A percentile compares a stretch with the other conserved stretches of the same genome.
Evolutionary conservation across 208 protist species (phyloP).

Genomic region (Trypanosoma rangeli): DNA sequence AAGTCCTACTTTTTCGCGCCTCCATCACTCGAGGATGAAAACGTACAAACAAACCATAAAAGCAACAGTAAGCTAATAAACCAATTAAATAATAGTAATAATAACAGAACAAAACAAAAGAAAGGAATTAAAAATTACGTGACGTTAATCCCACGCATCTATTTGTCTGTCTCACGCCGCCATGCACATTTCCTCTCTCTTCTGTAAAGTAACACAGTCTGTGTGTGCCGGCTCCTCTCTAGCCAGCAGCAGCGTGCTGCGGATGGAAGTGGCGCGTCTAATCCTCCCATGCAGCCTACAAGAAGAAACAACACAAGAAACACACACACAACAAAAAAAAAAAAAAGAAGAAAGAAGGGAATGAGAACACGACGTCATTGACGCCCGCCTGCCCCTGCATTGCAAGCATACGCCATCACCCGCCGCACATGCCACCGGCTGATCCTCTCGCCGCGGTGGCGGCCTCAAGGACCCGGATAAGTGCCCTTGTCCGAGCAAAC

Average conservation of each 20-base stretch:
- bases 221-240: neutral
- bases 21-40: neutral
- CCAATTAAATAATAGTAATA: slow-evolving; percentile 5
- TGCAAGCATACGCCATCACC: neutral
- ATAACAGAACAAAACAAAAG: slow-evolving; percentile 6
- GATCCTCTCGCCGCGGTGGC: neutral
- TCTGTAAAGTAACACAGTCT: neutral
- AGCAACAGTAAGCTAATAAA: neutral
- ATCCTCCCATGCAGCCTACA: neutral
- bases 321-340: neutral
- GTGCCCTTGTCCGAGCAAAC: slow-evolving; percentile 19
- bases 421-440: neutral
- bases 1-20: no score
- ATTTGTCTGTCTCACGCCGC: neutral
- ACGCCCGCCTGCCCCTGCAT: neutral
- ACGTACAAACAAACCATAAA: slow-evolving; percentile 4
- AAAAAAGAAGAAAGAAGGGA: neutral
- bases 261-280: neutral
- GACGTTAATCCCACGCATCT: neutral
- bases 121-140: neutral
- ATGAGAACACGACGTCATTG: neutral
- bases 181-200: neutral
- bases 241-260: neutral
- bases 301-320: neutral
- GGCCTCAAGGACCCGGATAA: slow-evolving; percentile 12